Evolutionary conservation across 106 monocot genomes (phyloP).

Genomic region (Xerophyta viscosa): DNA sequence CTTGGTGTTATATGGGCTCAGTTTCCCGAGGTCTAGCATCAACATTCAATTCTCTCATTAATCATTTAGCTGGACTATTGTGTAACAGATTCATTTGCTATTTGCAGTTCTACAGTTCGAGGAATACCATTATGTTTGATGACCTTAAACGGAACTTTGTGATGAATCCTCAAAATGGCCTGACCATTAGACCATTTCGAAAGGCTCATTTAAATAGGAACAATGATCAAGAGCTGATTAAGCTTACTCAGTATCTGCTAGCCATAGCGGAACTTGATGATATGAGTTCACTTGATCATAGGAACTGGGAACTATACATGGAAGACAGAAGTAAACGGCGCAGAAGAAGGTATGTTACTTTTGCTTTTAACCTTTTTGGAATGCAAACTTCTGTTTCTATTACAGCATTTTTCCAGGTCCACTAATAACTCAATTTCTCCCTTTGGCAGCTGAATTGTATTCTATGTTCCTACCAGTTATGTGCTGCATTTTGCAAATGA

Average conservation of each 20-base stretch:
- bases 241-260: conserved; percentile 80
- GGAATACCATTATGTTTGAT: conserved; percentile 94
- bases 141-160: conserved; percentile 95
- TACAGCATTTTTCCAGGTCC: no score
- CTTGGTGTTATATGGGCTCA: conserved; percentile 93
- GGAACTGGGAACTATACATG: conserved; percentile 58
- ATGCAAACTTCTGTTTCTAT: no score
- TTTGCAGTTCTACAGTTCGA: conserved; percentile 77
- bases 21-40: conserved; percentile 65
- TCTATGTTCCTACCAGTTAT: no score
- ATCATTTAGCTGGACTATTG: background rate
- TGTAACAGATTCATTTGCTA: background rate
- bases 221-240: conserved; percentile 74
- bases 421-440: no score
- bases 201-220: conserved; percentile 73
- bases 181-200: conserved; percentile 77
- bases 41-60: background rate
- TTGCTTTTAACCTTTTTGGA: no score
- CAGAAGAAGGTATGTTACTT: conserved; percentile 33
- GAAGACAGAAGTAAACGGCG: conserved; percentile 66
- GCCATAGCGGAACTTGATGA: conserved; percentile 80
- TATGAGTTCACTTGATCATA: conserved; percentile 70
- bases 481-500: no score
- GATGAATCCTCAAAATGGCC: conserved; percentile 99
- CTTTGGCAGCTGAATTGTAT: no score